Conservation (phyloP, 495 filamentous ascomycete genomes). For the Talaromyces nanjingensis region DNA sequence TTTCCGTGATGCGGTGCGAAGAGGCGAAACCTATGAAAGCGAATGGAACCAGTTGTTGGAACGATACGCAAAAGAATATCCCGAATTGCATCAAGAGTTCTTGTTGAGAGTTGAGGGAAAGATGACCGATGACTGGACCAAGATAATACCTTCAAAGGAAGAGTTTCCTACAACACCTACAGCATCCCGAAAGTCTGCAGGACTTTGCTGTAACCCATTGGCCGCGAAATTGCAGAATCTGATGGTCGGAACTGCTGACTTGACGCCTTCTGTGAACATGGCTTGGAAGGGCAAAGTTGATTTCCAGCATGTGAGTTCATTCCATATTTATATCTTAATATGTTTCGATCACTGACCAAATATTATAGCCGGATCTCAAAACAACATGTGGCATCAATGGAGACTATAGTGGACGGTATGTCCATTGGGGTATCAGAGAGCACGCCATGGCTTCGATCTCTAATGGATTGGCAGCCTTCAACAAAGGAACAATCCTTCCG, state of each 20-base stretch:
- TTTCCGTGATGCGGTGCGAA: constrained; percentile 34
- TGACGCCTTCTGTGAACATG: constrained; percentile 53
- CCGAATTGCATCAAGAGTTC: constrained; percentile 42
- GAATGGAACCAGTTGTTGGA: constrained; percentile 40
- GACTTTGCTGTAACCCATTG: constrained; percentile 44
- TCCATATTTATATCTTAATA: neutral
- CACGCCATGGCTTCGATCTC: constrained; percentile 48
- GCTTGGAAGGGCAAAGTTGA: constrained; percentile 46
- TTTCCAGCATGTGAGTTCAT: constrained; percentile 42
- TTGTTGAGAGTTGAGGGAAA: constrained; percentile 37
- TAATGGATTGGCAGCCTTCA: constrained; percentile 48
- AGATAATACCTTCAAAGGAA: constrained; percentile 31
- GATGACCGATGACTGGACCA: constrained; percentile 35
- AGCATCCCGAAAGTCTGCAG: constrained; percentile 41
- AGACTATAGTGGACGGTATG: constrained; percentile 44
- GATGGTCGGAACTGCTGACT: constrained; percentile 54
- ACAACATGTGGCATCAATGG: constrained; percentile 42
- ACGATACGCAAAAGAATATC: constrained; percentile 33
- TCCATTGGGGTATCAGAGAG: constrained; percentile 48
- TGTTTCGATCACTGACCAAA: no score
- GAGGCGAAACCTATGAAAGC: constrained; percentile 31
- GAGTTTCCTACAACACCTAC: constrained; percentile 40
- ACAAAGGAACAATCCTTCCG: constrained; percentile 42
- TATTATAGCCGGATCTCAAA: constrained; percentile 29
- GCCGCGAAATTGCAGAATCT: constrained; percentile 38